A percentile compares a stretch with the other conserved stretches of the same genome.
Evolutionary conservation across 306 rosid genomes (phyloP).

Genomic region (Malus fusca): DNA sequence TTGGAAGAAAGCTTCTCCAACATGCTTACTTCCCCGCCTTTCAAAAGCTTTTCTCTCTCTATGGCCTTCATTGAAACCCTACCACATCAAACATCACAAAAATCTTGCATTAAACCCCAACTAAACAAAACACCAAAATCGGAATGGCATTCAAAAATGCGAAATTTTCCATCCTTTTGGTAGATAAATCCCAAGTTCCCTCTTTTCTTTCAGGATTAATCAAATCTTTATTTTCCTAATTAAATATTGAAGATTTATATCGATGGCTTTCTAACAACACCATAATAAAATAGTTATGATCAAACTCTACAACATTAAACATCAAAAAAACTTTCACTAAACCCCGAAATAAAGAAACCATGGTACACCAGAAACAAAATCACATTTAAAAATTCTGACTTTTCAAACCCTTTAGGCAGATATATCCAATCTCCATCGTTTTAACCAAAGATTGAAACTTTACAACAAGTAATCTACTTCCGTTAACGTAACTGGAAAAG

Average conservation of each 20-base stretch:
- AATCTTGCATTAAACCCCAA: not conserved
- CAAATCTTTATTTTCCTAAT: too few relatives aligned
- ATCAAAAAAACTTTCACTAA: too few relatives aligned
- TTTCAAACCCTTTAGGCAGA: too few relatives aligned
- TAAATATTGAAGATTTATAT: too few relatives aligned
- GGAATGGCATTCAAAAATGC: not conserved
- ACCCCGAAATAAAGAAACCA: too few relatives aligned
- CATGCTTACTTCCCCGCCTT: constrained; percentile 40
- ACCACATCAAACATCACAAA: not conserved
- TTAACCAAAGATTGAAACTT: not conserved
- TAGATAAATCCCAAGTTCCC: too few relatives aligned
- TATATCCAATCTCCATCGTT: not conserved
- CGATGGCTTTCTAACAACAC: not conserved
- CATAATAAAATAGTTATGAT: too few relatives aligned
- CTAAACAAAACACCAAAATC: not conserved
- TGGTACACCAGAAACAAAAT: too few relatives aligned
- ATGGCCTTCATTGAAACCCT: constrained; percentile 37
- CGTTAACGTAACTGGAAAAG: not conserved
- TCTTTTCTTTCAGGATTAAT: too few relatives aligned
- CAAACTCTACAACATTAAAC: too few relatives aligned
- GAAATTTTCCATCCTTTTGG: too few relatives aligned
- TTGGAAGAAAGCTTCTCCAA: constrained; percentile 40
- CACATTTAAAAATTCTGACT: too few relatives aligned
- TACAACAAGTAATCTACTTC: not conserved
- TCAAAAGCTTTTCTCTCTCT: constrained; percentile 8